Percentiles rank a stretch among this genome's conserved stretches.
These are phyloP conservation scores for Cystobasidium slooffiae DNA, from an alignment of 1,284 basidiomycete species.

Conservation along the genomic window DNA sequence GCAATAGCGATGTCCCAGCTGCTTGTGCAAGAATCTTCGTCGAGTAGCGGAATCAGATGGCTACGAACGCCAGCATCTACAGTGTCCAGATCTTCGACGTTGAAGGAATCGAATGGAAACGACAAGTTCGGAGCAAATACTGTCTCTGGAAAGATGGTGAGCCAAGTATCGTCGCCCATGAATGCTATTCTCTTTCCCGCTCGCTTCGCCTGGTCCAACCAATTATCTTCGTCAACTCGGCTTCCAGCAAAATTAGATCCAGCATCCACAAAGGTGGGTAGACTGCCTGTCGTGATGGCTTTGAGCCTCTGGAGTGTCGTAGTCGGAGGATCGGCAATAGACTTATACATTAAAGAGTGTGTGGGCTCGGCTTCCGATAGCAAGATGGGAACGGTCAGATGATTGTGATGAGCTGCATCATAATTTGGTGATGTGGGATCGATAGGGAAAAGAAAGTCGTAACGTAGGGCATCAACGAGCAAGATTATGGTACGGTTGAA, in stretches of 20 bases:
- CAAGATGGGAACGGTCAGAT: slow-evolving; percentile 76
- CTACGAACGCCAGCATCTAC: slow-evolving; percentile 88
- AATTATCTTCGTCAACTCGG: slow-evolving; percentile 82
- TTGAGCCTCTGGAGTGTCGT: slow-evolving; percentile 95
- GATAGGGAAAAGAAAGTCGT: slow-evolving; percentile 85
- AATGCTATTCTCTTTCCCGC: slow-evolving; percentile 69
- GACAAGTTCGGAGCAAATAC: slow-evolving; percentile 68
- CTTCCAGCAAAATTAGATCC: slow-evolving; percentile 89
- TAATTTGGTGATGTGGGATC: slow-evolving; percentile 62
- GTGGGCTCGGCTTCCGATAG: slow-evolving; percentile 68
- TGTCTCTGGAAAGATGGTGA: slow-evolving; percentile 77
- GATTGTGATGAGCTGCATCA: slow-evolving; percentile 75
- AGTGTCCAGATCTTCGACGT: slow-evolving; percentile 95
- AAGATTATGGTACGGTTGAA: slow-evolving; percentile 81
- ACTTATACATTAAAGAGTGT: slow-evolving; percentile 82
- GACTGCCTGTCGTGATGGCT: slow-evolving; percentile 88
- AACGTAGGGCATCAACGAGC: slow-evolving; percentile 90
- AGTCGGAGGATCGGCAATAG: slow-evolving; percentile 92
- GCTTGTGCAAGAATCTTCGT: slow-evolving; percentile 57
- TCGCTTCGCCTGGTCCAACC: slow-evolving; percentile 58
- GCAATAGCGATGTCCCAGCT: slow-evolving; percentile 83
- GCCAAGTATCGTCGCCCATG: slow-evolving; percentile 98
- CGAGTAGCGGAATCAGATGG: slow-evolving; percentile 80
- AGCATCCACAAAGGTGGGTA: slow-evolving; percentile 94
- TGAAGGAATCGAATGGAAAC: slow-evolving; percentile 93